Conservation (phyloP, 768 basidiomycete genomes). For the Auricularia auricula-judae region DNA sequence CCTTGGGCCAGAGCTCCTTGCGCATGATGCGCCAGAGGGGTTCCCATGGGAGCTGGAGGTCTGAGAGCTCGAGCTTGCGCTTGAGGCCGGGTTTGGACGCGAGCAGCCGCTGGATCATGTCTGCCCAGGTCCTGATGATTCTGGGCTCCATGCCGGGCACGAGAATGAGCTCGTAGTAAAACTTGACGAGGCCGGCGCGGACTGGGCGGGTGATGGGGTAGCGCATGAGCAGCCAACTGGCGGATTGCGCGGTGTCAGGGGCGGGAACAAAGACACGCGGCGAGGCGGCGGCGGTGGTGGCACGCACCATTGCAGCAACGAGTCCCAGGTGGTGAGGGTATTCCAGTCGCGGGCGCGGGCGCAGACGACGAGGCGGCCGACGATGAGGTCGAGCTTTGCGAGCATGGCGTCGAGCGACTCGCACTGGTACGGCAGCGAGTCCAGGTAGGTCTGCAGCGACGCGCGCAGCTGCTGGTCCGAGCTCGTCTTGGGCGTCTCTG, state of each 20-base stretch:
- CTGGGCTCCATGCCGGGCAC: conserved; percentile 67
- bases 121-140: conserved; percentile 62
- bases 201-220: conserved; percentile 63
- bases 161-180: conserved; percentile 73
- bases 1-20: conserved; percentile 68
- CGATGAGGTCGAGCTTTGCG: conserved; percentile 52
- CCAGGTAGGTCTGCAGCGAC: conserved; percentile 53
- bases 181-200: conserved; percentile 57
- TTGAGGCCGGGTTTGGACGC: conserved; percentile 52
- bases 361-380: conserved; percentile 56
- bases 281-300: background rate
- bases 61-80: conserved; percentile 54
- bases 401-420: conserved; percentile 68
- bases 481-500: background rate
- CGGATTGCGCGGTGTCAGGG: background rate
- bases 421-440: conserved; percentile 60
- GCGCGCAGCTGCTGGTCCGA: background rate
- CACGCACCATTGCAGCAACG: conserved; percentile 62
- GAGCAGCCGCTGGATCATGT: conserved; percentile 64
- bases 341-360: conserved; percentile 71
- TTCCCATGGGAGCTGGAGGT: conserved; percentile 61
- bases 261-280: background rate
- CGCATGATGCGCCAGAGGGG: conserved; percentile 67
- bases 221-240: conserved; percentile 71
- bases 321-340: conserved; percentile 66